A percentile compares a stretch with the other conserved stretches of the same genome.
phyloP scores from a whole-genome alignment of 208 protist species.

The Kentomonas sorsogonicus region DNA sequence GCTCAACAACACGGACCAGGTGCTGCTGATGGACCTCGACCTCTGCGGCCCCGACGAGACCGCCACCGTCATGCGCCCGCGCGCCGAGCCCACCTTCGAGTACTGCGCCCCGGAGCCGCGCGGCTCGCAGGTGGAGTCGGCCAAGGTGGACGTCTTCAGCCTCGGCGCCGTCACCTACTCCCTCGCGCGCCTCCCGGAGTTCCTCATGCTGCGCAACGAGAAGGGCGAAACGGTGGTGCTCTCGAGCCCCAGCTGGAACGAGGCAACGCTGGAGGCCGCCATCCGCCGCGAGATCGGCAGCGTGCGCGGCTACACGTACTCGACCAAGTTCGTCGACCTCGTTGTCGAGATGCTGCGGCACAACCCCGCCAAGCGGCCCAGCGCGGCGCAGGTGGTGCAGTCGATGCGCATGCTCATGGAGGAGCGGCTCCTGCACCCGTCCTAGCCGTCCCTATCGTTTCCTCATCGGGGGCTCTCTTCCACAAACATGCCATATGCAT shows the following conservation, averaged over 20 bases:
- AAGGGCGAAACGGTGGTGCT: conserved; percentile 49
- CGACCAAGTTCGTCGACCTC: conserved; percentile 45
- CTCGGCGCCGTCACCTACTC: conserved; percentile 78
- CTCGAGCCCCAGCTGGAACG: conserved; percentile 49
- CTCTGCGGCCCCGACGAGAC: conserved; percentile 56
- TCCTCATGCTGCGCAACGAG: conserved; percentile 40
- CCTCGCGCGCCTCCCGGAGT: conserved; percentile 71
- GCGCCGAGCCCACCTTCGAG: conserved; percentile 61
- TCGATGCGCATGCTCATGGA: conserved; percentile 57
- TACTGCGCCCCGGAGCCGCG: conserved; percentile 75
- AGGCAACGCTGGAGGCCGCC: conserved; percentile 30
- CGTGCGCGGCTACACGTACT: conserved; percentile 40
- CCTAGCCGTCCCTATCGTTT: no score
- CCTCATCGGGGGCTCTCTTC: no score
- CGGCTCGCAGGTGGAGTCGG: no score
- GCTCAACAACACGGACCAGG: conserved; percentile 71
- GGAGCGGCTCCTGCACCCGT: conserved; percentile 29
- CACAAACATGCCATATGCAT: no score
- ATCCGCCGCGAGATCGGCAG: conserved; percentile 35
- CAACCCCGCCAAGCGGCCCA: conserved; percentile 39
- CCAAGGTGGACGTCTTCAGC: conserved; percentile 82
- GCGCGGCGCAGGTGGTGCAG: conserved; percentile 31
- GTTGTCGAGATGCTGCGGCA: conserved; percentile 65
- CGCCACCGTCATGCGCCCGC: conserved; percentile 30
- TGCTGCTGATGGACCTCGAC: conserved; percentile 86